A percentile compares a stretch with the other conserved stretches of the same genome.
phyloP scores from a whole-genome alignment of 1,284 basidiomycete genomes.

The Fomitopsis betulina region DNA sequence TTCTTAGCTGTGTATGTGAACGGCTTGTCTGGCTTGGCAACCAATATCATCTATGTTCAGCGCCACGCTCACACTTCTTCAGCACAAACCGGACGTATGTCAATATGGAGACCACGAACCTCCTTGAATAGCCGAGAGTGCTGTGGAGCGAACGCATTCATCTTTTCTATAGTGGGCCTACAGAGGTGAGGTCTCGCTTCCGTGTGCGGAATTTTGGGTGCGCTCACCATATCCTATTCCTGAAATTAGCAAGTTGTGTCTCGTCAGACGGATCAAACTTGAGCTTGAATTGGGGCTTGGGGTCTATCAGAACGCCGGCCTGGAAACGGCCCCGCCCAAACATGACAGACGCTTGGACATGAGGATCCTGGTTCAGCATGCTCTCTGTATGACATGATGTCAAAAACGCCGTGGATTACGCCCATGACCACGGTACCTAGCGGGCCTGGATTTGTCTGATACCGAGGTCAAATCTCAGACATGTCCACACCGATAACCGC shows the following conservation, averaged over 20 bases:
- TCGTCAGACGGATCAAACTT: conserved; percentile 24
- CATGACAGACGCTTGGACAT: conserved; percentile 28
- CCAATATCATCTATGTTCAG: conserved; percentile 25
- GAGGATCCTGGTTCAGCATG: conserved; percentile 27
- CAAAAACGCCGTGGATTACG: conserved; percentile 15
- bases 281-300: conserved; percentile 20
- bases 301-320: conserved; percentile 34
- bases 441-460: conserved; percentile 22
- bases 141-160: conserved; percentile 30
- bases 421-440: conserved; percentile 1
- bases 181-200: not conserved
- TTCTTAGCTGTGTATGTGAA: conserved; percentile 29
- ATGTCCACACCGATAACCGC: conserved; percentile 13
- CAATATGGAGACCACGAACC: conserved; percentile 9
- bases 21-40: conserved; percentile 24
- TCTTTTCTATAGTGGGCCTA: conserved; percentile 30
- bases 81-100: not conserved
- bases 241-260: conserved; percentile 21
- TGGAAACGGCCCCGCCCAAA: conserved; percentile 37
- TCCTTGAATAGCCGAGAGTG: conserved; percentile 35
- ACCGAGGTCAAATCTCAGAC: conserved; percentile 30
- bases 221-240: conserved; percentile 31
- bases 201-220: not conserved
- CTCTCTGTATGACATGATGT: conserved; percentile 15
- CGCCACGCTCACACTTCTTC: not conserved